Evolutionary conservation across 2,329 filamentous ascomycete species (phyloP).

Genomic region (Byssochlamys sp.): DNA sequence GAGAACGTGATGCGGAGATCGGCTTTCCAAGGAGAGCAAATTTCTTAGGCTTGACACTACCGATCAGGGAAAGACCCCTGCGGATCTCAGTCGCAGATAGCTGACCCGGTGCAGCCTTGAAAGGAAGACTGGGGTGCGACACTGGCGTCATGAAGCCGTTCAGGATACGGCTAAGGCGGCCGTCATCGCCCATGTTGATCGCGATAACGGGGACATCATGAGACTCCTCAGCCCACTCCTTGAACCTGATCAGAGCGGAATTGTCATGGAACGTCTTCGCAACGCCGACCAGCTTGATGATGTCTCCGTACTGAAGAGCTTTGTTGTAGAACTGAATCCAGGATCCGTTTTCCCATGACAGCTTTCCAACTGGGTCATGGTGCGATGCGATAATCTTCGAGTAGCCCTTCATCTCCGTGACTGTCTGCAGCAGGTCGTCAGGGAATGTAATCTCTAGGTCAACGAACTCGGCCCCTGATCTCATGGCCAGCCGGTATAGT

Average conservation of each 20-base stretch:
- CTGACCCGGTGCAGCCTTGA: constrained; percentile 88
- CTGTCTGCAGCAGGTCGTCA: constrained; percentile 59
- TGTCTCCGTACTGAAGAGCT: constrained; percentile 77
- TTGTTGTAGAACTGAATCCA: constrained; percentile 87
- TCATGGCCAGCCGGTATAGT: constrained; percentile 69
- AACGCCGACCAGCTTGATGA: constrained; percentile 86
- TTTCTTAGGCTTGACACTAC: constrained; percentile 62
- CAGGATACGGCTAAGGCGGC: constrained; percentile 79
- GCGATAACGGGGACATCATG: constrained; percentile 80
- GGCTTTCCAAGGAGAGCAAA: constrained; percentile 87
- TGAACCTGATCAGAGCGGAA: constrained; percentile 73
- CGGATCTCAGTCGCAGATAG: constrained; percentile 84
- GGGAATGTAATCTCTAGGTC: constrained; percentile 86
- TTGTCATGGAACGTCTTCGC: constrained; percentile 74
- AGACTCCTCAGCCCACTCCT: constrained; percentile 59
- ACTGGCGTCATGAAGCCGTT: constrained; percentile 94
- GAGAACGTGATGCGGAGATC: constrained; percentile 71
- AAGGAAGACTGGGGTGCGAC: constrained; percentile 76
- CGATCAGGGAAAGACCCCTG: constrained; percentile 64
- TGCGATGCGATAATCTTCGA: constrained; percentile 90
- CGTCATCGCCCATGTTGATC: constrained; percentile 84
- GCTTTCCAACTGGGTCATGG: constrained; percentile 67
- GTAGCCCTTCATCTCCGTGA: constrained; percentile 59
- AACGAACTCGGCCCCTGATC: constrained; percentile 81
- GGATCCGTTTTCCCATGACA: constrained; percentile 86